These are phyloP conservation scores for Penicillium waksmanii DNA, from an alignment of 495 filamentous ascomycete genomes.

Conservation along the genomic window DNA sequence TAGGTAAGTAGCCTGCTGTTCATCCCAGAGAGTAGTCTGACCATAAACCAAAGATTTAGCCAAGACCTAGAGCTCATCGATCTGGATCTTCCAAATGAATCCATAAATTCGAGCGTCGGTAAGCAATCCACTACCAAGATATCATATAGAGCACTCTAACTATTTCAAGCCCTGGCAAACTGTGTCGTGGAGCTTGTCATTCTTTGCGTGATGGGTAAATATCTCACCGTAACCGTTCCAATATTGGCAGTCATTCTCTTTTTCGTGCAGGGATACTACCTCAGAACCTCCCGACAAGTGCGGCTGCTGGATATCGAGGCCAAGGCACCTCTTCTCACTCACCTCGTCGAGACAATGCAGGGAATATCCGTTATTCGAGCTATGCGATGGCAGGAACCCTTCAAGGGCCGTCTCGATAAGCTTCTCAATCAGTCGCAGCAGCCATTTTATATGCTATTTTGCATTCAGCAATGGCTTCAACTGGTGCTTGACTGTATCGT, in stretches of 20 bases:
- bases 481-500: conserved; percentile 62
- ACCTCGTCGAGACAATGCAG: conserved; percentile 65
- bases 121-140: not conserved
- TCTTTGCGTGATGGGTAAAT: not conserved
- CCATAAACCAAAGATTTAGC: conserved; percentile 7
- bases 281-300: not conserved
- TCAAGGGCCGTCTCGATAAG: conserved; percentile 43
- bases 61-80: conserved; percentile 17
- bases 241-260: not conserved
- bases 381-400: conserved; percentile 55
- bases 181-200: not conserved
- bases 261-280: not conserved
- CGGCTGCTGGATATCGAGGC: conserved; percentile 49
- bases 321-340: conserved; percentile 68
- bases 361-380: conserved; percentile 71
- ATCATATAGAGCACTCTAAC: not conserved
- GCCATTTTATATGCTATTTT: conserved; percentile 61
- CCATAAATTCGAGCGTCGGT: not conserved
- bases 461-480: conserved; percentile 70
- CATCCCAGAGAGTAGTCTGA: not conserved
- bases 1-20: not conserved
- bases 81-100: conserved; percentile 10
- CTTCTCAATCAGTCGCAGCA: conserved; percentile 56
- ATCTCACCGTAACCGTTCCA: not conserved
- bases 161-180: not conserved